Evolutionary conservation across 1,284 basidiomycete species (phyloP), one percentile per base, ranked within the genome.

Genomic region (Tilletia walkeri): DNA sequence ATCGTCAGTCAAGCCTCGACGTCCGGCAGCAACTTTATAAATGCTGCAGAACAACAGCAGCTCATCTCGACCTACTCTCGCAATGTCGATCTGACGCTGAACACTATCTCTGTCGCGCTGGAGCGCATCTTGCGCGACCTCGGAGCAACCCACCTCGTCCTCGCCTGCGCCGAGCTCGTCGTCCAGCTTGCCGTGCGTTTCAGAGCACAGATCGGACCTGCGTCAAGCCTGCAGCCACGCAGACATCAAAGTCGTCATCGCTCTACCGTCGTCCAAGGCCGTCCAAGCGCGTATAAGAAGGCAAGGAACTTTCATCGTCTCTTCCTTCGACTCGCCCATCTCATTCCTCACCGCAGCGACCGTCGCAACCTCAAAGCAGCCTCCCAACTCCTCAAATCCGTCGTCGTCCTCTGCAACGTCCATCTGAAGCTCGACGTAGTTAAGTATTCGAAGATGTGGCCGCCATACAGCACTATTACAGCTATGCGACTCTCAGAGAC

Each of bases 351-450:
- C 34, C 30, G 38, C 34, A 36, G 9, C 30, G 59, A 63, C 59
- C 16, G 12, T 16, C 34, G 59, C 14, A 18, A 34, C 16, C 34
- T n/a, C 36, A 34, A 34, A 38, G 34, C 59, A 38, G 59, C 59
- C 12, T 34, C 18, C 34, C 3, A 38, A 9, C 34, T 63, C 10
- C 59, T 63, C 34, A 24, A 38, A 12, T 38, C 59, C 7, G 59
- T 63, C 59, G 36, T 34, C 59, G 36, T 10, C 34, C 18, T 63
- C 36, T 36, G 34, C 59, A 63, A 63, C 59, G 36, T 63, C 16
- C 59, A 34, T 39, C 39, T 34, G 7, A 34, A 39, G 36, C 16
- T 34, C 7, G 38, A 34, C 3, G 24, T 39, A 4, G 36, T 63
- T 16, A 34, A 38, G 12, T 7, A 63, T 16, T 16, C 30, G 9